These are phyloP conservation scores for Fonsecaea nubica DNA, from an alignment of 2,329 filamentous ascomycete genomes.

Conservation along the genomic window DNA sequence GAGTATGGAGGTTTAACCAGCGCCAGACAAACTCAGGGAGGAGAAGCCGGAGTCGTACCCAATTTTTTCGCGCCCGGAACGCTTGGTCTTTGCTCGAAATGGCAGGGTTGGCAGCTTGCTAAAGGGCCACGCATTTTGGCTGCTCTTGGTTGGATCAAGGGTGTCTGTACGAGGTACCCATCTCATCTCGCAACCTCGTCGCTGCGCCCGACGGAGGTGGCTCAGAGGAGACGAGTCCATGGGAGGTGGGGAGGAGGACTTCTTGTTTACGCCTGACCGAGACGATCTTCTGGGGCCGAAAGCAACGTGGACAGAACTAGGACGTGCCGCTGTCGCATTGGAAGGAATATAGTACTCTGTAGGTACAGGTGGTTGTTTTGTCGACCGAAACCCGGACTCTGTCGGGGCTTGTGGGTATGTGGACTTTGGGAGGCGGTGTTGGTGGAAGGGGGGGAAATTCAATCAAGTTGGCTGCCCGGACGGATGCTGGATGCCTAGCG, in stretches of 20 bases:
- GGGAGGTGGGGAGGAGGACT: neutral
- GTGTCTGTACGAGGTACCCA: neutral
- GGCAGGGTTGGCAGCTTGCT: neutral
- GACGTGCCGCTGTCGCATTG: conserved; percentile 1
- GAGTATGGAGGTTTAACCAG: conserved; percentile 13
- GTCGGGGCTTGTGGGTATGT: neutral
- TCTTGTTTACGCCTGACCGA: neutral
- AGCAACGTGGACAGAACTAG: conserved; percentile 5
- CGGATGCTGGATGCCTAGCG: conserved; percentile 6
- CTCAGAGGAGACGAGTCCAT: neutral
- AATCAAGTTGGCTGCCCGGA: neutral
- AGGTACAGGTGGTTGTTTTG: neutral
- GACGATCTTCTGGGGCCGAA: conserved; percentile 2
- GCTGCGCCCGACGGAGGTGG: neutral
- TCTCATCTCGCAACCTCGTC: neutral
- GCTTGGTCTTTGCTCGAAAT: neutral
- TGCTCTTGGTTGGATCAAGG: neutral
- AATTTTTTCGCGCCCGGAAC: neutral
- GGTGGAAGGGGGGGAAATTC: neutral
- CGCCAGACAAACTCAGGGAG: neutral
- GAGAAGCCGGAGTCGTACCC: neutral
- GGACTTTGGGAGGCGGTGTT: conserved; percentile 6
- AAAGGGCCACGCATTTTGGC: neutral
- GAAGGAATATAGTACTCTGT: neutral
- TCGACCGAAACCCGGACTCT: neutral